A percentile compares a stretch with the other conserved stretches of the same genome.
Evolutionary conservation across 352 stramenopile genomes (phyloP).

Genomic region (Pythium graminicola): DNA sequence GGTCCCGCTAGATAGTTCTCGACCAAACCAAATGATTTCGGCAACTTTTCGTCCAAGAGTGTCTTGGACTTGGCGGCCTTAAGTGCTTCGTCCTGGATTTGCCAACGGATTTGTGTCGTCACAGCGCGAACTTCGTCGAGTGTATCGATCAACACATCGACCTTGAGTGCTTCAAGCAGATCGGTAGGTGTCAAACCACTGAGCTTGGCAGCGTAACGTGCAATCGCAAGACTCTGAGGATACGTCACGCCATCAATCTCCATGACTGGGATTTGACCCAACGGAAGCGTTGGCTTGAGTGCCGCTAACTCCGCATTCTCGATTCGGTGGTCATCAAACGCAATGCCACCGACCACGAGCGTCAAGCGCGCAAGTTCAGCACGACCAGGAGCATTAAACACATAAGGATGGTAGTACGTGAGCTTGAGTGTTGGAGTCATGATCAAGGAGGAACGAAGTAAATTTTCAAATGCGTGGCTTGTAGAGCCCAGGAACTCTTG

Average conservation of each 20-base stretch:
- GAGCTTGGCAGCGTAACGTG: conserved; percentile 47
- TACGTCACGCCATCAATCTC: conserved; percentile 43
- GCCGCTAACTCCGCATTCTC: conserved; percentile 30
- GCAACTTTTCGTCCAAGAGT: conserved; percentile 35
- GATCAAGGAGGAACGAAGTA: background rate
- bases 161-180: conserved; percentile 41
- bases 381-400: conserved; percentile 42
- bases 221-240: conserved; percentile 53
- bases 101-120: conserved; percentile 29
- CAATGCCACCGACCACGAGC: conserved; percentile 43
- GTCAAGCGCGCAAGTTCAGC: conserved; percentile 59
- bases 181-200: conserved; percentile 54
- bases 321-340: conserved; percentile 62
- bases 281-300: conserved; percentile 46
- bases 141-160: conserved; percentile 44
- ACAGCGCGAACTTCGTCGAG: conserved; percentile 30
- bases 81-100: conserved; percentile 25
- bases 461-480: no score
- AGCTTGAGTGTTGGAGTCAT: conserved; percentile 37
- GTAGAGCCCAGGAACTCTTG: no score
- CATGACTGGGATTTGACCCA: conserved; percentile 47
- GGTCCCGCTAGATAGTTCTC: conserved; percentile 37
- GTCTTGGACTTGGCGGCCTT: conserved; percentile 40
- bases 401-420: no score
- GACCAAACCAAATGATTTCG: conserved; percentile 30